Evolutionary conservation across 2,329 filamentous ascomycete genomes (phyloP).

Genomic region (Fusarium irregulare): DNA sequence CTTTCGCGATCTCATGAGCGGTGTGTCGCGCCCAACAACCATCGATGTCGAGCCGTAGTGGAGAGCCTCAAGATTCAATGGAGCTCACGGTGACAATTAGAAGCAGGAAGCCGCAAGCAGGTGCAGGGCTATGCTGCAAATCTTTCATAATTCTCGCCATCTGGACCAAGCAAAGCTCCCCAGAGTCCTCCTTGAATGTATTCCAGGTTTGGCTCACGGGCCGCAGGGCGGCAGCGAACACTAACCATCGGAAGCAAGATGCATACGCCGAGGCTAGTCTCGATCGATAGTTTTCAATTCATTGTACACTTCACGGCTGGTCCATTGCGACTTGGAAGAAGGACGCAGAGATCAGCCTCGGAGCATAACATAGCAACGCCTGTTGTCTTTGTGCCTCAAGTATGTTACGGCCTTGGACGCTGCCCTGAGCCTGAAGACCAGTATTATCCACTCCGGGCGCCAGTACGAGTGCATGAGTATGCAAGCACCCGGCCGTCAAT

Average conservation of each 20-base stretch:
- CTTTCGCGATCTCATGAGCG: constrained; percentile 29
- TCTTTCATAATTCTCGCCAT: constrained; percentile 42
- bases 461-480: constrained; percentile 55
- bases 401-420: constrained; percentile 31
- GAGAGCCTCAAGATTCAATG: constrained; percentile 28
- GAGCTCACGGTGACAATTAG: constrained; percentile 38
- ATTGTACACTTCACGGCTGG: constrained; percentile 10
- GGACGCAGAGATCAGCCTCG: constrained; percentile 28
- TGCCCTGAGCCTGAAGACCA: constrained; percentile 38
- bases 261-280: constrained; percentile 29
- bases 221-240: constrained; percentile 35
- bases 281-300: constrained; percentile 15
- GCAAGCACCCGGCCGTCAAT: constrained; percentile 62
- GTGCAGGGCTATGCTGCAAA: constrained; percentile 42
- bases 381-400: constrained; percentile 32
- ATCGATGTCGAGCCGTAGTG: constrained; percentile 23
- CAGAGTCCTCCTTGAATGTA: constrained; percentile 27
- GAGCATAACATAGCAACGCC: constrained; percentile 23
- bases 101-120: constrained; percentile 49
- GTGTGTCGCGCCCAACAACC: constrained; percentile 26
- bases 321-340: constrained; percentile 7
- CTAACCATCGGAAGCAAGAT: constrained; percentile 24
- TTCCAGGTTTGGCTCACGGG: constrained; percentile 38
- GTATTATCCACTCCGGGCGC: constrained; percentile 28
- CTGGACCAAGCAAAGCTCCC: constrained; percentile 46